A percentile compares a stretch with the other conserved stretches of the same genome.
phyloP scores from a whole-genome alignment of 78 protist species.

The Pigoraptor vietnamica region DNA sequence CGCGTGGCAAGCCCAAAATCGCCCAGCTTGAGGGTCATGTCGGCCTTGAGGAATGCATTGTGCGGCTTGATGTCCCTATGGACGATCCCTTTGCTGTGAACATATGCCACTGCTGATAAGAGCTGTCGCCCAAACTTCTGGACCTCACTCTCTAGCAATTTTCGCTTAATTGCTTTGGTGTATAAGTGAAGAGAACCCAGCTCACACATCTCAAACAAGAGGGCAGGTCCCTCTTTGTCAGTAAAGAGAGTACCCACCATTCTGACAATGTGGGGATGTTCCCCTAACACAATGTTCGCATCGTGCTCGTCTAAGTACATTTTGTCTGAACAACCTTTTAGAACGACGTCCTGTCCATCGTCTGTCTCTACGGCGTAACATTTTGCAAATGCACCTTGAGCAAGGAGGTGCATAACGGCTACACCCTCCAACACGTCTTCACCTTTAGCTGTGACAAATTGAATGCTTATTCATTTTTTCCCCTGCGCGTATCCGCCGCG shows the following conservation, averaged over 20 bases:
- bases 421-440: neutral
- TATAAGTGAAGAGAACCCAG: neutral
- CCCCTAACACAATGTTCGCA: neutral
- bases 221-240: neutral
- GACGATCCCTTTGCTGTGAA: neutral
- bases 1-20: neutral
- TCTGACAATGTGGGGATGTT: neutral
- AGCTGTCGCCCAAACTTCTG: neutral
- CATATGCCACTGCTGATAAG: neutral
- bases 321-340: neutral
- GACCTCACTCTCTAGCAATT: neutral
- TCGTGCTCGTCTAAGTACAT: neutral
- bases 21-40: neutral
- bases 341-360: neutral
- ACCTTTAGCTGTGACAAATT: neutral
- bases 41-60: neutral
- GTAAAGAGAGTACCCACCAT: neutral
- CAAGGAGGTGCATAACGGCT: neutral
- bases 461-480: neutral
- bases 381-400: neutral
- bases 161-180: neutral
- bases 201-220: neutral
- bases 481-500: neutral
- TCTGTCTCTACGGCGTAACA: neutral
- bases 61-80: neutral